Base-by-base conservation (phyloP, 2,329 filamentous ascomycete genomes). In the Ophiosphaerella herpotricha region DNA sequence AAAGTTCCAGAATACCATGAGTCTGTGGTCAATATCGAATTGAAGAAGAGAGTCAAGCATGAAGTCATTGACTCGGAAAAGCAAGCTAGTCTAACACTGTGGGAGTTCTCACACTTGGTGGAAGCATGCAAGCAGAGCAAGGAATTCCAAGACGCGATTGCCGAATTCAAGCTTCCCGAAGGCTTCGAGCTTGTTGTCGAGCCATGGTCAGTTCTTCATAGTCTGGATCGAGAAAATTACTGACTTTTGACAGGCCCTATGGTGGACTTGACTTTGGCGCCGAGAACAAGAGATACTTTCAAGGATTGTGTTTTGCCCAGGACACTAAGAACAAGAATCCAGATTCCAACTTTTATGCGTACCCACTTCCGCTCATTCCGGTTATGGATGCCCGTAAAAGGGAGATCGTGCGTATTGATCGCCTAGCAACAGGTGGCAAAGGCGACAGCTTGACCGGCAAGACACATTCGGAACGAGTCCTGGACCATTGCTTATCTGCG, bases 101-200 rank as follows among this genome's bases (percentile, higher is more conserved):
- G 70, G 63, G 68, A 71, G 39, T 69, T 70, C 43, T 38, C 61
- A 13, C 52, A 59, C 21, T 52, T 71, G 4, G 53, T 66, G 5
- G 73, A 80, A 13, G 77, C 77, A 3, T 83, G 81, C 54, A 76
- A 79, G 46, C 72, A 73, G 26, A 85, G 82, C 2, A 77, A 78
- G 4, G 60, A 78, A 14, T 85, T 84, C 57, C 75, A 82, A 59
- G 66, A 77, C 46, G 79, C 78, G 1, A 62, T 82, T 7, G 74
- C 77, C 1, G 77, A 82, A 34, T 78, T 82, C 48, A 72, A 79
- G 29, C 67, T 84, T 2, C 81, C 81, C 1, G 76, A 82, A 49
- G 81, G 80, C 0, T 84, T 83, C 50, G 79, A 82, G 43, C 70
- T 82, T n/a, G 73, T 80, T 3, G 75, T 83, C 50, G 81, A 82